phyloP scores from a whole-genome alignment of 1,139 yeast species.

The Yamadazyma songkhlaensis region DNA sequence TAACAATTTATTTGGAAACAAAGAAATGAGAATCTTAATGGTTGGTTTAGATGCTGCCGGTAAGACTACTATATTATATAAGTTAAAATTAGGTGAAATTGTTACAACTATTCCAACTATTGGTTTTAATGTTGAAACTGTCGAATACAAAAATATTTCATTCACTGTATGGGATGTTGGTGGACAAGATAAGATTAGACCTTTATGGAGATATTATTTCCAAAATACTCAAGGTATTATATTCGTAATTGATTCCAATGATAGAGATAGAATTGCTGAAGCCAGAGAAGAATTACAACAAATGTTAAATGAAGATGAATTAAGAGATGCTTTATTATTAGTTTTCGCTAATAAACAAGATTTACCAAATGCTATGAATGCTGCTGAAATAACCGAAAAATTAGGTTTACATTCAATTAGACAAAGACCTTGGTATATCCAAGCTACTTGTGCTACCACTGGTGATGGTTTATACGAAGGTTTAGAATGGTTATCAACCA shows the following conservation, averaged over 20 bases:
- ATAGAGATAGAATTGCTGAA: conserved; percentile 44
- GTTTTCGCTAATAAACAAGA: conserved; percentile 44
- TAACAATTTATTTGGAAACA: conserved; percentile 37
- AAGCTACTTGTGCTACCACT: conserved; percentile 42
- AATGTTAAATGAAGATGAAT: conserved; percentile 44
- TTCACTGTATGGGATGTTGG: conserved; percentile 46
- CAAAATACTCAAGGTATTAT: conserved; percentile 44
- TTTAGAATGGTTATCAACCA: conserved; percentile 42
- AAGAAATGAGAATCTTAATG: conserved; percentile 44
- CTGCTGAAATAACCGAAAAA: conserved; percentile 43
- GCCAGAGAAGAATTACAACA: conserved; percentile 45
- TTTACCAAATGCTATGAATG: conserved; percentile 45
- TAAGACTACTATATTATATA: conserved; percentile 42
- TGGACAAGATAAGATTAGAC: conserved; percentile 44
- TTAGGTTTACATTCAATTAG: conserved; percentile 42
- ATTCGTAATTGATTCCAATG: conserved; percentile 42
- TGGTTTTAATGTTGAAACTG: conserved; percentile 43
- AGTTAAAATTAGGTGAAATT: conserved; percentile 41
- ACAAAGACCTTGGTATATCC: conserved; percentile 45
- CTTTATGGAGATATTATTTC: conserved; percentile 44
- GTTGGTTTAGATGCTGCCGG: conserved; percentile 46
- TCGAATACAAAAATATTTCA: conserved; percentile 40
- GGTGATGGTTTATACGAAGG: conserved; percentile 46
- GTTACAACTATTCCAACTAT: conserved; percentile 43
- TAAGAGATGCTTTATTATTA: conserved; percentile 40